Evolutionary conservation across 495 filamentous ascomycete genomes (phyloP), one percentile per base, ranked within the genome.

Genomic region (Penicilliopsis zonata): DNA sequence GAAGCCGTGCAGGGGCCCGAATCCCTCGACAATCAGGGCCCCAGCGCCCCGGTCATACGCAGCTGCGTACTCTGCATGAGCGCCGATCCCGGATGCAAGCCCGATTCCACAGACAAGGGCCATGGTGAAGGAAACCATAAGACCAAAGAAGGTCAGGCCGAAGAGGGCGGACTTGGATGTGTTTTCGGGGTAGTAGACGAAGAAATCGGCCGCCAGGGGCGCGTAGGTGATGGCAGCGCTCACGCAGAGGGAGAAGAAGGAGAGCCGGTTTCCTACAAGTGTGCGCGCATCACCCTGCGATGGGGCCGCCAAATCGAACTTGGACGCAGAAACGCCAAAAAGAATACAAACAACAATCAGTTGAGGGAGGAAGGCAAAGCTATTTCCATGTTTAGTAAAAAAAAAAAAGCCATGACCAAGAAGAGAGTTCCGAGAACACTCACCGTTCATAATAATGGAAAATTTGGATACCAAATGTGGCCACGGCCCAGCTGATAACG

Each of bases 231-330:
- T 70, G 21, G 74, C 76, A 9, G 76, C 71, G 17, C 63, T 65
- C 18, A 80, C 52, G 37, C 72, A 76, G 35, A 82, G 56, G 26
- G 73, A 75, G 55, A 84, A 80, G 53, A 80, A 82, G 15, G 74
- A 76, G 71, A 1, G 76, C 50, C 0, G 72, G 59, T 30, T 73
- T 63, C 1, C 61, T 70, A 13, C 53, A 41, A 24, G 46, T 54
- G 4, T 50, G 50, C 9, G 48, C 43, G 4, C 58, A 53, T 13
- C 50, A 46, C 74, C 25, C 4, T 27, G 25, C n/a, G 25, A 27
- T 9, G 53, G 50, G 2, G 61, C 53, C 10, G 25, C 4, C 25
- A 27, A 27, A 40, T 81, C 68, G 42, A 80, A 82, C 16, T 67
- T 52, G 5, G 70, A 62, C 1, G 71, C 75, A 1, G 75, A 75